A percentile compares a stretch with the other conserved stretches of the same genome.
Conservation (phyloP, 2,329 filamentous ascomycete species). For the Apiospora koreana region DNA sequence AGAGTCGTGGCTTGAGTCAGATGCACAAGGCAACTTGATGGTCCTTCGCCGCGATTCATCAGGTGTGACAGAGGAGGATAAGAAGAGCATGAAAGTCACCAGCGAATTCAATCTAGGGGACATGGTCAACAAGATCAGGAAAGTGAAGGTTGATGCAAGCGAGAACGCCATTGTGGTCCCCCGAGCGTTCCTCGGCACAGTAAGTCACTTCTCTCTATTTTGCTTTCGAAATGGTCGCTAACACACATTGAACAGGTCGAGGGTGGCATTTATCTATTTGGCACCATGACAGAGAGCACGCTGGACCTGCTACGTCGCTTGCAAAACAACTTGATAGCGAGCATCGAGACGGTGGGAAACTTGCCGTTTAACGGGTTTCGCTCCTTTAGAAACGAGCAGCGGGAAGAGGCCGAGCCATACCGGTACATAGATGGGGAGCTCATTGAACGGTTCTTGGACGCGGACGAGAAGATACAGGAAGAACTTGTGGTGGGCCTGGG, state of each 20-base stretch:
- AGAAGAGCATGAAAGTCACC: conserved; percentile 67
- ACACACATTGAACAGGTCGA: conserved; percentile 63
- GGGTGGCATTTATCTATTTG: conserved; percentile 88
- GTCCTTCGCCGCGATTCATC: conserved; percentile 74
- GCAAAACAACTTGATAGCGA: conserved; percentile 68
- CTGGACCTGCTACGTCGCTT: conserved; percentile 82
- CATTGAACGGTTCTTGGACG: conserved; percentile 79
- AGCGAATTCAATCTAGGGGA: conserved; percentile 87
- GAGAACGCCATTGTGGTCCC: conserved; percentile 72
- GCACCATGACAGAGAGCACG: conserved; percentile 69
- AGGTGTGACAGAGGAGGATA: conserved; percentile 75
- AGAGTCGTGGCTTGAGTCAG: conserved; percentile 78
- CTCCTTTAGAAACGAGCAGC: conserved; percentile 74
- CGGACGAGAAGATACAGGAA: conserved; percentile 59
- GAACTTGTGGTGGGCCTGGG: conserved; percentile 56
- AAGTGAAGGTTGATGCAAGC: conserved; percentile 66
- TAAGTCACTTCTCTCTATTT: conserved; percentile 45
- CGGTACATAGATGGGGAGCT: conserved; percentile 93
- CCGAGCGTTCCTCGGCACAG: conserved; percentile 85
- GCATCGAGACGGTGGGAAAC: conserved; percentile 69
- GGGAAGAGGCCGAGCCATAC: conserved; percentile 70
- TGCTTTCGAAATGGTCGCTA: background rate
- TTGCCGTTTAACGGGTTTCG: conserved; percentile 79
- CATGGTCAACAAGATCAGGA: conserved; percentile 86
- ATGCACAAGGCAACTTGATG: conserved; percentile 84